These are phyloP conservation scores for Corymbia citriodora DNA, from an alignment of 441 rosid species.

Conservation along the genomic window DNA sequence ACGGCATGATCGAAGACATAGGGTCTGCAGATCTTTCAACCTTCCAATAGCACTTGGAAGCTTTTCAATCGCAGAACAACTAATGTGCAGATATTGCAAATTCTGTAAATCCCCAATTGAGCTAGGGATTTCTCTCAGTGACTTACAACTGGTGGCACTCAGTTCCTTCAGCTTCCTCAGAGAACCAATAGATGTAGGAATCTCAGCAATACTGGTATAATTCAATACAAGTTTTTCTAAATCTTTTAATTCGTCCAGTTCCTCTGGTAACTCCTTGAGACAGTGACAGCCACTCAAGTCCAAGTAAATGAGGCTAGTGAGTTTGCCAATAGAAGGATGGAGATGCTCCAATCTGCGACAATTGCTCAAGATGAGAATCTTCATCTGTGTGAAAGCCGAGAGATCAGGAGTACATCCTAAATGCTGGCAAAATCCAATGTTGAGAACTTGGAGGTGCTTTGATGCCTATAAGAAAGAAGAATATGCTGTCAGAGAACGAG, in stretches of 20 bases:
- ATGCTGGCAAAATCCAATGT: accelerated
- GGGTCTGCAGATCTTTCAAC: neutral
- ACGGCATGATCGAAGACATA: accelerated
- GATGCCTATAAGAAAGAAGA: no score
- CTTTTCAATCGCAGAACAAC: neutral
- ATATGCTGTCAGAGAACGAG: accelerated
- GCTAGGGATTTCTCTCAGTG: neutral
- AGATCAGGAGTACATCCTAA: no score
- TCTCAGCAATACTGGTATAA: accelerated
- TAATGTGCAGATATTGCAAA: neutral
- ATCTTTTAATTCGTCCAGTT: no score
- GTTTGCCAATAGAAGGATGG: no score
- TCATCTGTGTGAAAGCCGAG: no score
- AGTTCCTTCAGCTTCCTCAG: no score
- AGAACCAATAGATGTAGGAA: no score
- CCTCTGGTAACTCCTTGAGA: no score
- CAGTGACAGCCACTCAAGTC: accelerated
- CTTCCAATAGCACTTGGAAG: neutral
- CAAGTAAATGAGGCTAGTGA: no score
- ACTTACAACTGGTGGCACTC: neutral
- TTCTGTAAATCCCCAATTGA: neutral
- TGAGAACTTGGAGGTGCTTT: accelerated
- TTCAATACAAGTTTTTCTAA: no score
- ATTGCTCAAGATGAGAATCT: accelerated
- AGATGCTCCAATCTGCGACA: accelerated